Evolutionary conservation across 164 flowering plant species (phyloP), one percentile per base, ranked within the genome.

Genomic region (Houttuynia cordata): DNA sequence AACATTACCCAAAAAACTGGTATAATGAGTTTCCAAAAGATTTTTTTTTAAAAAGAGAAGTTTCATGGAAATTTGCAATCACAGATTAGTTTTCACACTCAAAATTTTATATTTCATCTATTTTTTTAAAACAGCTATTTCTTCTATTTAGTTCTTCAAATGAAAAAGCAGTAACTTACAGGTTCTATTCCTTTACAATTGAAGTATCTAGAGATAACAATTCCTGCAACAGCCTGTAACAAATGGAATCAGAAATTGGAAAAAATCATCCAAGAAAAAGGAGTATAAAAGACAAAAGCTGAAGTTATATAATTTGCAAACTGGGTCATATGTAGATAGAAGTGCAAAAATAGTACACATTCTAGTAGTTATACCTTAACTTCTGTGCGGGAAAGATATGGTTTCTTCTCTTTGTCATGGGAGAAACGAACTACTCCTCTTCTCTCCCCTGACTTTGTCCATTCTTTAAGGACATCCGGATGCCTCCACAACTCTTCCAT

Each of bases 401-500:
- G 89, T 70, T 75, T 84, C 68, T 74, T 81, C 70, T 80, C 76
- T 19, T 61, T 60, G 67, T 88, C 93, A 65, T 67, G 83, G 52
- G 92, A 76, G 76, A 91, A 83, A 1, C 84, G 81, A 56, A 91
- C 96, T 60, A 77, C 74, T 63, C 96, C 95, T 30, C 70, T 62
- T 67, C 58, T 80, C 75, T 88, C 92, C 62, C 87, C 86, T 34
- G 89, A 82, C 62, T 77, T 82, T 41, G 65, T 78, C 98, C 98
- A 91, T 67, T 83, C 98, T 67, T 76, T 85, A 39, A 55, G 61
- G 45, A 88, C 82, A 54, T 64, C 74, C 42, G 86, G 77, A 72
- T 76, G 73, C 64, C 66, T 84, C 96, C 96, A 91, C 82, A 91
- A 74, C 59, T 76, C 83, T 60, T 80, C 85, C 98, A 91, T 85